Evolutionary conservation across 2,329 filamentous ascomycete genomes (phyloP).

Genomic region (Cladophialophora psammophila): DNA sequence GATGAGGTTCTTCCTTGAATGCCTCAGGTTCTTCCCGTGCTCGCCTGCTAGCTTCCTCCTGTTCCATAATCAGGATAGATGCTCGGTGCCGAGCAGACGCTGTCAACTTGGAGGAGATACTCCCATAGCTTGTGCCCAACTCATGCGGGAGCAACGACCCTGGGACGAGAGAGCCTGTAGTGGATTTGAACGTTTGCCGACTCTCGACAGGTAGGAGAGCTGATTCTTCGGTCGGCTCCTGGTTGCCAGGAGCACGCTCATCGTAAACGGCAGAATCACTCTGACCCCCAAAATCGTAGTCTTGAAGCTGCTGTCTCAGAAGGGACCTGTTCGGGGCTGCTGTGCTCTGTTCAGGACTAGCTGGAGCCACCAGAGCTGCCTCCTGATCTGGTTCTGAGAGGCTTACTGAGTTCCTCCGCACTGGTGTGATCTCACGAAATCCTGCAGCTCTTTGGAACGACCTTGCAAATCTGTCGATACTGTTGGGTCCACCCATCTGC

Average conservation of each 20-base stretch:
- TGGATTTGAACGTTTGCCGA: constrained; percentile 25
- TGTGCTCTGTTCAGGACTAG: constrained; percentile 33
- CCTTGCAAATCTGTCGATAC: constrained; percentile 88
- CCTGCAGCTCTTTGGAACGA: constrained; percentile 91
- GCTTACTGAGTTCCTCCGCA: constrained; percentile 74
- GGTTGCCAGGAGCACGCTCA: constrained; percentile 31
- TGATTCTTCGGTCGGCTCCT: constrained; percentile 41
- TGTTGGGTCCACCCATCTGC: constrained; percentile 89
- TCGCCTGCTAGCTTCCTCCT: constrained; percentile 54
- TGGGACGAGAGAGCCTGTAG: constrained; percentile 19
- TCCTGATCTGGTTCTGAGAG: constrained; percentile 63
- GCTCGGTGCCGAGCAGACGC: constrained; percentile 65
- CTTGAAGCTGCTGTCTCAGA: constrained; percentile 44
- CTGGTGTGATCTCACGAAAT: constrained; percentile 84
- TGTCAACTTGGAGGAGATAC: constrained; percentile 63
- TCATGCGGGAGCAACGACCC: constrained; percentile 20
- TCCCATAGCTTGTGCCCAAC: constrained; percentile 65
- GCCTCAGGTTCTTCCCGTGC: constrained; percentile 40
- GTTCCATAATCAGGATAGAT: constrained; percentile 61
- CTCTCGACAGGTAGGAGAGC: constrained; percentile 30
- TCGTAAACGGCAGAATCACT: constrained; percentile 43
- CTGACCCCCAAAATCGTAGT: constrained; percentile 23
- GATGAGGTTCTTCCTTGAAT: constrained; percentile 36
- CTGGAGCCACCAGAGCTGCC: constrained; percentile 50
- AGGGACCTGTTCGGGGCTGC: constrained; percentile 40